Evolutionary conservation across 306 rosid genomes (phyloP).

Genomic region (Trichosanthes truncata): DNA sequence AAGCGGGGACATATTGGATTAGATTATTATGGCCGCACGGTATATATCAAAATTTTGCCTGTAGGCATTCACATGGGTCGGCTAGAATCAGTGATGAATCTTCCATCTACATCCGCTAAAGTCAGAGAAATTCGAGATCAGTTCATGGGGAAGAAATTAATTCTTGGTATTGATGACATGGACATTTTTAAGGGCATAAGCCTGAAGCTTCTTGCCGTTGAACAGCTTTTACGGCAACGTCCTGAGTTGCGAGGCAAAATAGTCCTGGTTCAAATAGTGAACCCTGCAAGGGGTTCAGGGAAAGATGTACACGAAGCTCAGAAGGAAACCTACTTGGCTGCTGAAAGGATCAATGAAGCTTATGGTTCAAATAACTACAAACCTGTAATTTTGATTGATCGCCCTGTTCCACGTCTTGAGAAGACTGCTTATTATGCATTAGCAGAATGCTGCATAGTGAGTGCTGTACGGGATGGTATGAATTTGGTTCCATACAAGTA

Average conservation of each 20-base stretch:
- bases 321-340: conserved; percentile 12
- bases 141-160: conserved; percentile 17
- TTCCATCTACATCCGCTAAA: conserved; percentile 14
- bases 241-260: conserved; percentile 13
- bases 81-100: conserved; percentile 17
- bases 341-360: conserved; percentile 17
- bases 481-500: conserved; percentile 21
- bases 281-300: conserved; percentile 19
- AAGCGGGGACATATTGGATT: conserved; percentile 21
- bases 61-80: conserved; percentile 20
- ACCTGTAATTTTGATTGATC: conserved; percentile 16
- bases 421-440: conserved; percentile 20
- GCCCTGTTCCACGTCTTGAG: conserved; percentile 16
- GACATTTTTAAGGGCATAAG: conserved; percentile 19
- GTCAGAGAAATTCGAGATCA: conserved; percentile 15
- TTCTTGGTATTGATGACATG: conserved; percentile 20
- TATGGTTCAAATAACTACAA: conserved; percentile 15
- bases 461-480: conserved; percentile 20
- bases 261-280: conserved; percentile 18
- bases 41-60: conserved; percentile 16
- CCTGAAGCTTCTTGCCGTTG: conserved; percentile 18
- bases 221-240: conserved; percentile 16
- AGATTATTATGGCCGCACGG: conserved; percentile 17
- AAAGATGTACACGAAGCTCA: conserved; percentile 16
- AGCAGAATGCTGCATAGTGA: conserved; percentile 20